Conservation (phyloP, 495 filamentous ascomycete species). For the Friedmanniomyces endolithicus region DNA sequence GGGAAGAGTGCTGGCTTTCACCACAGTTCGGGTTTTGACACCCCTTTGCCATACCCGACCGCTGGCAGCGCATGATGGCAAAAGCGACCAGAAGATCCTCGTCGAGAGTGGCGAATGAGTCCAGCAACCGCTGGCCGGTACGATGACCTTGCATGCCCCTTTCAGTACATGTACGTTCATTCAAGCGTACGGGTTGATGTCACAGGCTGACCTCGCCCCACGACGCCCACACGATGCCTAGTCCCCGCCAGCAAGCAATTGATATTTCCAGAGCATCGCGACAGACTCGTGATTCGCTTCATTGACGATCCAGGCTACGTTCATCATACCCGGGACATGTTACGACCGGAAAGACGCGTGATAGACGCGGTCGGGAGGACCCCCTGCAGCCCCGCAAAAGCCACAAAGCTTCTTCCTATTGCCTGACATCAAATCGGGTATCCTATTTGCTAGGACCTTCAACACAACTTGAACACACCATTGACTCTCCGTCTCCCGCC, state of each 20-base stretch:
- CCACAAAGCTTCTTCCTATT: neutral
- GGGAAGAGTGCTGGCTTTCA: constrained; percentile 15
- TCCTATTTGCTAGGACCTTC: neutral
- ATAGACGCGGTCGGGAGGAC: neutral
- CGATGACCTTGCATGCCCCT: neutral
- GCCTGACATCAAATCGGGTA: neutral
- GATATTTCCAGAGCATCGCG: no score
- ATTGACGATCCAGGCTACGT: no score
- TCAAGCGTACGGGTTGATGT: no score
- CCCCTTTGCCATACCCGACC: neutral
- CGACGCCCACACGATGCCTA: no score
- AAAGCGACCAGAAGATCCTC: no score
- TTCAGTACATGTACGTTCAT: neutral
- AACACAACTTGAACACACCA: neutral
- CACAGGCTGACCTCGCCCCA: no score
- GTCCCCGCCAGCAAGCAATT: no score
- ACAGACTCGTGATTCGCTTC: no score
- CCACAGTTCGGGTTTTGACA: constrained; percentile 10
- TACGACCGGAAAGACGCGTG: neutral
- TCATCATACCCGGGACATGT: no score
- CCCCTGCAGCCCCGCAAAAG: neutral
- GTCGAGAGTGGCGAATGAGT: no score
- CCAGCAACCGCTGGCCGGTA: neutral
- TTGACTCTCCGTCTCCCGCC: no score
- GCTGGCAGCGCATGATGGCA: neutral